A percentile compares a stretch with the other conserved stretches of the same genome.
These are phyloP conservation scores for Citrullus mucosospermus DNA, from an alignment of 306 rosid species.

Conservation along the genomic window DNA sequence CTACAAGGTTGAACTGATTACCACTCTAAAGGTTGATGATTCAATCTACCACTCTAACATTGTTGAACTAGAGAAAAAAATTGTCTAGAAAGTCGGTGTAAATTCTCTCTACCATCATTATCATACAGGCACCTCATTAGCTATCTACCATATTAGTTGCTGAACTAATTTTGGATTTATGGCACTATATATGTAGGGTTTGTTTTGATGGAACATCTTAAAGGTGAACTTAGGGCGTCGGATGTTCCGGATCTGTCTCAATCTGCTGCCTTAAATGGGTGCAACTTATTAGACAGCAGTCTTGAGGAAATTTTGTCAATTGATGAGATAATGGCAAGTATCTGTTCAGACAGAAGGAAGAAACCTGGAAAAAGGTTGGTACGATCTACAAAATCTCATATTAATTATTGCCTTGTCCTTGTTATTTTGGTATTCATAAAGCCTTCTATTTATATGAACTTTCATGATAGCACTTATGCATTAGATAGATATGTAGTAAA, in stretches of 20 bases:
- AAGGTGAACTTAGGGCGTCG: slow-evolving; percentile 29
- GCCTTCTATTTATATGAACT: background rate
- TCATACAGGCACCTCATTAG: background rate
- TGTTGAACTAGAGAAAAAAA: too few species aligned
- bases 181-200: slow-evolving; percentile 28
- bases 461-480: background rate
- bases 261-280: slow-evolving; percentile 23
- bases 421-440: background rate
- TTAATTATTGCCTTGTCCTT: background rate
- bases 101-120: background rate
- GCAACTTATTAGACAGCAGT: slow-evolving; percentile 37
- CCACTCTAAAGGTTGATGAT: too few species aligned
- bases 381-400: background rate
- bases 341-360: slow-evolving; percentile 26
- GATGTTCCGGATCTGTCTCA: slow-evolving; percentile 12
- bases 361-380: slow-evolving; percentile 18
- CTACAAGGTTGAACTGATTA: too few species aligned
- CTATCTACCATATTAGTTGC: background rate
- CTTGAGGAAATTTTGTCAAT: slow-evolving; percentile 19
- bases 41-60: too few species aligned
- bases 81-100: background rate
- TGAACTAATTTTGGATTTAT: background rate
- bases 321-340: slow-evolving; percentile 35
- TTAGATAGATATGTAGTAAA: background rate
- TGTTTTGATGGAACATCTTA: slow-evolving; percentile 51